phyloP scores from a whole-genome alignment of 495 filamentous ascomycete species.

The Aspergillus sparsus region DNA sequence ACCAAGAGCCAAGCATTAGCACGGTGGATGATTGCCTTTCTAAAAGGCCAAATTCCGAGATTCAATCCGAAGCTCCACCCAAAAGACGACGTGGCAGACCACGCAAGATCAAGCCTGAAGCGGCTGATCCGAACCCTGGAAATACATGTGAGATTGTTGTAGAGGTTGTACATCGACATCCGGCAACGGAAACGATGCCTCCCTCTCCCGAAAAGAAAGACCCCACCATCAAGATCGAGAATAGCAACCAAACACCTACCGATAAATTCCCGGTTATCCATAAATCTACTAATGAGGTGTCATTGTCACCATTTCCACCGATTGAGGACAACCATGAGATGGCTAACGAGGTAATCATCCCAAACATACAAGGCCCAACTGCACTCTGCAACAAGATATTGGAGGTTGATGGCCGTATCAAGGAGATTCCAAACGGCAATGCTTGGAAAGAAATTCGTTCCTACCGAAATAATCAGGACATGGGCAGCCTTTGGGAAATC shows the following conservation, averaged over 20 bases:
- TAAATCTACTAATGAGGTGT: slow-evolving; percentile 3
- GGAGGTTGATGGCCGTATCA: slow-evolving; percentile 45
- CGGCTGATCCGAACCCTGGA: background rate
- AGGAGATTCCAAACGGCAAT: slow-evolving; percentile 37
- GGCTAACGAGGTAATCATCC: slow-evolving; percentile 33
- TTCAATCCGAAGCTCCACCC: slow-evolving; percentile 2
- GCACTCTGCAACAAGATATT: slow-evolving; percentile 42
- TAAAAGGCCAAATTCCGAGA: slow-evolving; percentile 22
- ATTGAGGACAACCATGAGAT: slow-evolving; percentile 3
- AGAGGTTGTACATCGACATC: slow-evolving; percentile 1
- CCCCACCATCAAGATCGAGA: background rate
- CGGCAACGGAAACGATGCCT: background rate
- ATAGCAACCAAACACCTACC: background rate
- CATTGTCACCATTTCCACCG: background rate
- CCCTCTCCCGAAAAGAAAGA: background rate
- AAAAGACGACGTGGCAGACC: slow-evolving; percentile 17
- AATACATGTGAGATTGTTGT: background rate
- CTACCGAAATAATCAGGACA: slow-evolving; percentile 56
- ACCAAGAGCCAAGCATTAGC: background rate
- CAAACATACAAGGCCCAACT: slow-evolving; percentile 33
- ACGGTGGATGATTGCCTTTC: slow-evolving; percentile 7
- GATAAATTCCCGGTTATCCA: background rate
- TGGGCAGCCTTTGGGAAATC: slow-evolving; percentile 57
- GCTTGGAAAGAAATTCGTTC: slow-evolving; percentile 55
- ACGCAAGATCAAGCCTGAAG: background rate